phyloP scores from a whole-genome alignment of 306 rosid species.

The Quercus alba region DNA sequence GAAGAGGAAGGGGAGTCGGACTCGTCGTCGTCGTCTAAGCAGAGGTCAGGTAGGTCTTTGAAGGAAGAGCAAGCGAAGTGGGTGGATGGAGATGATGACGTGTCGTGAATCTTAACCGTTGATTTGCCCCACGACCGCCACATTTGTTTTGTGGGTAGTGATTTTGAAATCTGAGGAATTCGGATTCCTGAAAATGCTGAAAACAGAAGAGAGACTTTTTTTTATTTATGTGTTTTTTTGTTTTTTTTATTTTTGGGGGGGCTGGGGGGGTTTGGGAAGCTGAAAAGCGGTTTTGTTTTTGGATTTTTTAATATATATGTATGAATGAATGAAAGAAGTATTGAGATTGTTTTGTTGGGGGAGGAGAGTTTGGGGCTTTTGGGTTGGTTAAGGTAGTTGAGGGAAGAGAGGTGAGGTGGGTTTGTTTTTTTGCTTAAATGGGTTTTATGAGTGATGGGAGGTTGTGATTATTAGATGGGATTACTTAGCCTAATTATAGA shows the following conservation, averaged over 20 bases:
- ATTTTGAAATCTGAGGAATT: not conserved
- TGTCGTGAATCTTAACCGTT: slow-evolving; percentile 53
- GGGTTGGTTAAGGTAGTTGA: slow-evolving; percentile 49
- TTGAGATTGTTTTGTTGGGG: not conserved
- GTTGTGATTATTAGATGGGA: not conserved
- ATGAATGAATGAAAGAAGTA: no score
- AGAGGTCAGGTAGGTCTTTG: slow-evolving; percentile 76
- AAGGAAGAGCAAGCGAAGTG: slow-evolving; percentile 79
- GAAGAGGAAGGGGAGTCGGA: not conserved
- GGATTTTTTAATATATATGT: not conserved
- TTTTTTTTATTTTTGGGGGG: not conserved
- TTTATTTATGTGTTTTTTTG: not conserved
- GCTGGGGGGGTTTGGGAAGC: slow-evolving; percentile 7
- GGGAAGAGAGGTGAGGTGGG: slow-evolving; percentile 28
- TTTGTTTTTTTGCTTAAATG: slow-evolving; percentile 26
- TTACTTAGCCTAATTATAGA: slow-evolving; percentile 20
- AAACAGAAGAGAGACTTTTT: not conserved
- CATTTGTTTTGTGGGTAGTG: slow-evolving; percentile 67
- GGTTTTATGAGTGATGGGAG: slow-evolving; percentile 33
- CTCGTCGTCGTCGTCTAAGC: slow-evolving; percentile 41
- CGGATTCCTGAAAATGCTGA: not conserved
- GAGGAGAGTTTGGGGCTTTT: slow-evolving; percentile 4
- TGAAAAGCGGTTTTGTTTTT: not conserved
- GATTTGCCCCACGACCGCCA: slow-evolving; percentile 83
- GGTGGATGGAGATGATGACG: slow-evolving; percentile 47